Conservation (phyloP, 1,139 yeast genomes). For the Zhuliangozyma parablackwelliae region DNA sequence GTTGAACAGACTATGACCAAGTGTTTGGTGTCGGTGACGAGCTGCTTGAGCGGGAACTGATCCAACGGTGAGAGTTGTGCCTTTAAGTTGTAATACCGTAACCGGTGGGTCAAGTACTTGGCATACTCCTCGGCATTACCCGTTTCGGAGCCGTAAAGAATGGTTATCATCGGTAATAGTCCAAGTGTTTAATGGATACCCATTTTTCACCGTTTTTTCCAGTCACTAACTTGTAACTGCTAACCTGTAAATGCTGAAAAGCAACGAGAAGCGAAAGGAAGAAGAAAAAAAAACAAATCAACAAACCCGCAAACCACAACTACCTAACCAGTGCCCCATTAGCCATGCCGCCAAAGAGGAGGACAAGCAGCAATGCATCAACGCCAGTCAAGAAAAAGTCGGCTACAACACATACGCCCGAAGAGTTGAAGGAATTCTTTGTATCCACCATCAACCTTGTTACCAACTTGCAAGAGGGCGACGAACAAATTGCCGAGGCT, state of each 20-base stretch:
- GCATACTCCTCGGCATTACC: constrained; percentile 92
- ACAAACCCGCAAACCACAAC: constrained; percentile 1
- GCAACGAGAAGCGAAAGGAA: constrained; percentile 1
- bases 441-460: constrained; percentile 22
- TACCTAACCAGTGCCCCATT: no score
- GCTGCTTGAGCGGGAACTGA: constrained; percentile 51
- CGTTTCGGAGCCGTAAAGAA: constrained; percentile 88
- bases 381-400: constrained; percentile 16
- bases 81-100: constrained; percentile 52
- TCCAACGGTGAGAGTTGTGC: constrained; percentile 57
- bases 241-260: neutral
- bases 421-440: constrained; percentile 24
- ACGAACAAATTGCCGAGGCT: constrained; percentile 42
- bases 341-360: neutral
- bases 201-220: no score
- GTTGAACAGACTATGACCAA: constrained; percentile 78
- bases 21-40: constrained; percentile 44
- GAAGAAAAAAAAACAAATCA: constrained; percentile 5
- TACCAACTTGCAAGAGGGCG: constrained; percentile 27
- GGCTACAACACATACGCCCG: constrained; percentile 12
- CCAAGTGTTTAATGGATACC: no score
- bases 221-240: no score
- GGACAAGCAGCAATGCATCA: constrained; percentile 7
- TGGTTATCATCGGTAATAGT: constrained; percentile 43
- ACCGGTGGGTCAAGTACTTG: constrained; percentile 50